Base-by-base conservation (phyloP, 2,329 filamentous ascomycete species). In the Talaromyces sp. region DNA sequence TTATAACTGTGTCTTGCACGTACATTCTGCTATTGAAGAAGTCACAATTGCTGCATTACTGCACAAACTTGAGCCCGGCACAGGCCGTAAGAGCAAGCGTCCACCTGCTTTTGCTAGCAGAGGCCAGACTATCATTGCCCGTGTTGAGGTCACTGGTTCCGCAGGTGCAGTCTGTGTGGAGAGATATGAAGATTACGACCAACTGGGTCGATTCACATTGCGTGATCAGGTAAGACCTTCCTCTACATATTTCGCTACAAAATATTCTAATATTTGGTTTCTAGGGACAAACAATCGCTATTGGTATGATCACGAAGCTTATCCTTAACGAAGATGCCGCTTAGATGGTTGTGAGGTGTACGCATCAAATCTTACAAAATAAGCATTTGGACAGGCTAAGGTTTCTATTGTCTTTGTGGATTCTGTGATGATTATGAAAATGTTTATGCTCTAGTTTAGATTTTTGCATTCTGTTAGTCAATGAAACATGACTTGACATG, bases 221-320 rank as follows among this genome's bases (percentile, higher is more conserved):
- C 85, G 93, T 85, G 93, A 95, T 75, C 91, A 93, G 85, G 90
- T 92, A 84, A 72, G 45, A 19, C 17, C 4, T 8, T 37, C 7
- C 50, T 37, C 2, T 37, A 9, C 2, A 7, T 5, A 5, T 19
- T 1, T 22, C 5, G 3, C 3, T 37, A 25, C 6, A 15, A 67
- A 27, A 25, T 15, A 31, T 66, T 63, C 66, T 75, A 61, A 72
- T 39, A 25, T 63, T 69, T 61, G 33, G 11, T 71, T 68, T 75
- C 63, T 75, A 98, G 89, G 95, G 95, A 73, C 94, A 98, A 90
- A 99, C 95, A 0, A 97, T 99, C 82, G 95, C 95, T 64, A 99
- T 99, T 82, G 95, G 95, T 75, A 99, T 99, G 87, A 96, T 99
- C 78, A 97, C 92, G 67, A 97, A 93, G 85, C 86, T 99, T 67